These are phyloP conservation scores for Betula pendula DNA, from an alignment of 306 rosid genomes.

Conservation along the genomic window DNA sequence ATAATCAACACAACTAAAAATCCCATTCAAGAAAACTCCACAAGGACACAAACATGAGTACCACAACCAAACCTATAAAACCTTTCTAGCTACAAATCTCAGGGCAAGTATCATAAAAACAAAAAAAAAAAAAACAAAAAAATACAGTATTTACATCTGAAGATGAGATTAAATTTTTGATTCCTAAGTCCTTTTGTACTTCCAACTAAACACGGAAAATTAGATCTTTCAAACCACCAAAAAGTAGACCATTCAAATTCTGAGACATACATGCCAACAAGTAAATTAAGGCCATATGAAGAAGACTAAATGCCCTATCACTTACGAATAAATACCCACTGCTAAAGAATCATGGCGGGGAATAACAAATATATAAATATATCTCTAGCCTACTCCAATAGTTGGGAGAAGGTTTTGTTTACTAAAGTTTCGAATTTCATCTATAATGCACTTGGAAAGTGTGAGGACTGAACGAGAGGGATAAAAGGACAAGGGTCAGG, in stretches of 20 bases:
- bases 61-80: background rate
- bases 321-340: background rate
- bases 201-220: background rate
- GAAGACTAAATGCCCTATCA: background rate
- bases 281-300: background rate
- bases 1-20: background rate
- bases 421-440: slow-evolving; percentile 4
- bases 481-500: too few relatives aligned
- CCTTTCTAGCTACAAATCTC: background rate
- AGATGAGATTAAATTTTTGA: background rate
- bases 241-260: background rate
- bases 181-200: background rate
- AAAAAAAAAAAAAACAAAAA: background rate
- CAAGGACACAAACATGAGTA: background rate
- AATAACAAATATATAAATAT: background rate
- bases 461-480: too few relatives aligned
- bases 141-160: background rate
- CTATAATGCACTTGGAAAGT: slow-evolving; percentile 1
- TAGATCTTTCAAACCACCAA: background rate
- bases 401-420: slow-evolving; percentile 19
- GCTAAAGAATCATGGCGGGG: background rate
- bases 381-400: slow-evolving; percentile 7
- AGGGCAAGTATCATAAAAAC: background rate
- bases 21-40: background rate
- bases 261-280: background rate